These are phyloP conservation scores for Penicillium sp. DNA, from an alignment of 2,329 filamentous ascomycete species.

Conservation along the genomic window DNA sequence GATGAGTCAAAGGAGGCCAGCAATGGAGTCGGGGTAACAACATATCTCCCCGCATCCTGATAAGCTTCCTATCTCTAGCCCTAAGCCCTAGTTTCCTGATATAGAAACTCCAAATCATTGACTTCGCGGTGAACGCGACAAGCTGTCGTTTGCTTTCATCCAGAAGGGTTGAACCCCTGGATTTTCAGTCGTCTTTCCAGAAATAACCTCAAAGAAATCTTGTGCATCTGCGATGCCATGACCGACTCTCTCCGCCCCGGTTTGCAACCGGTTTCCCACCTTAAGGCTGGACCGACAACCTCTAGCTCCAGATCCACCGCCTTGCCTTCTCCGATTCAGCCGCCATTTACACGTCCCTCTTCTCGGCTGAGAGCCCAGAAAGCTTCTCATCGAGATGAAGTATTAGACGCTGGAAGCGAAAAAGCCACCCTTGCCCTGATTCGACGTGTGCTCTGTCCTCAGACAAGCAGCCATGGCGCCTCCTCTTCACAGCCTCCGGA, in stretches of 20 bases:
- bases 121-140: constrained; percentile 16
- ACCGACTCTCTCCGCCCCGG: constrained; percentile 37
- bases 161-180: constrained; percentile 5
- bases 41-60: constrained; percentile 4
- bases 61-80: constrained; percentile 20
- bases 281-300: constrained; percentile 38
- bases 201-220: not conserved
- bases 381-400: constrained; percentile 38
- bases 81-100: constrained; percentile 34
- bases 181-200: not conserved
- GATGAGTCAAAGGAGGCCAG: constrained; percentile 9
- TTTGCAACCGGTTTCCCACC: constrained; percentile 41
- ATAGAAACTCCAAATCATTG: constrained; percentile 11
- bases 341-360: constrained; percentile 29
- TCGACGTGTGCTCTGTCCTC: constrained; percentile 79
- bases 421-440: constrained; percentile 78
- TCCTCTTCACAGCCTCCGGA: constrained; percentile 68
- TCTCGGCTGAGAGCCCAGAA: constrained; percentile 31
- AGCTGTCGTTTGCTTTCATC: not conserved
- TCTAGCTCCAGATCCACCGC: constrained; percentile 39
- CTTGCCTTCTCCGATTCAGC: constrained; percentile 25
- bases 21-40: not conserved
- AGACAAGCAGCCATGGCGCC: constrained; percentile 49
- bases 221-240: constrained; percentile 38
- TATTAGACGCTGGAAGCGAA: constrained; percentile 62